Conservation (phyloP, 768 basidiomycete genomes). For the Amanita rimosa region DNA sequence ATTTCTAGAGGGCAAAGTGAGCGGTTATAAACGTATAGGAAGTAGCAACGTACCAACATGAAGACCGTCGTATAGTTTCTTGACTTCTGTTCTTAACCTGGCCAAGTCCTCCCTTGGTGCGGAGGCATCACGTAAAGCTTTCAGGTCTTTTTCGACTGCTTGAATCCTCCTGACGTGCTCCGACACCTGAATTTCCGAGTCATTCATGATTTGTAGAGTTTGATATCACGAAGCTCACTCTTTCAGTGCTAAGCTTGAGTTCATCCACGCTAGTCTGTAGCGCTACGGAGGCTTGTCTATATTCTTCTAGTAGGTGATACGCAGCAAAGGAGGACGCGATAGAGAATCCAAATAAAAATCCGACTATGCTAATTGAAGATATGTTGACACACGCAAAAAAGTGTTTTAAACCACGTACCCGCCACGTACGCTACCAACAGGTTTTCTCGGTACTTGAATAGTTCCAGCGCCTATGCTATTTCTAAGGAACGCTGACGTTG, state of each 20-base stretch:
- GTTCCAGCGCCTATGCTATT: conserved; percentile 42
- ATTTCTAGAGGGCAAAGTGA: conserved; percentile 39
- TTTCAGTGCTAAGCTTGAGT: conserved; percentile 71
- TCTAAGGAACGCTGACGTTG: conserved; percentile 29
- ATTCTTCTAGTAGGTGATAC: conserved; percentile 84
- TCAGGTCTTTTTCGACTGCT: conserved; percentile 83
- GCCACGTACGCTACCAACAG: conserved; percentile 63
- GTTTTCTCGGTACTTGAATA: conserved; percentile 52
- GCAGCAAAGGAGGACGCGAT: conserved; percentile 79
- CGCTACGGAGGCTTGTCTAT: conserved; percentile 79
- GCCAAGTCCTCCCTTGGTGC: conserved; percentile 75
- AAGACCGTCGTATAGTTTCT: conserved; percentile 79
- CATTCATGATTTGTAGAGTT: neutral
- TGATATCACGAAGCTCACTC: conserved; percentile 30
- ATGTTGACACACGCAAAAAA: neutral
- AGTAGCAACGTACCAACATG: conserved; percentile 54
- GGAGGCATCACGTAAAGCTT: conserved; percentile 52
- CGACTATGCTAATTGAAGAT: conserved; percentile 47
- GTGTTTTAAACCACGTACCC: conserved; percentile 29
- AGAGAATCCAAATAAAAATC: conserved; percentile 85
- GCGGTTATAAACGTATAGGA: conserved; percentile 6
- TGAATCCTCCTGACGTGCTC: conserved; percentile 78
- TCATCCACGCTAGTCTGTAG: conserved; percentile 84
- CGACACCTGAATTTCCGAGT: conserved; percentile 56
- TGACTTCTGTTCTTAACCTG: conserved; percentile 66